Evolutionary conservation across 1,139 yeast genomes (phyloP).

Genomic region (Scheffersomyces lignicola): DNA sequence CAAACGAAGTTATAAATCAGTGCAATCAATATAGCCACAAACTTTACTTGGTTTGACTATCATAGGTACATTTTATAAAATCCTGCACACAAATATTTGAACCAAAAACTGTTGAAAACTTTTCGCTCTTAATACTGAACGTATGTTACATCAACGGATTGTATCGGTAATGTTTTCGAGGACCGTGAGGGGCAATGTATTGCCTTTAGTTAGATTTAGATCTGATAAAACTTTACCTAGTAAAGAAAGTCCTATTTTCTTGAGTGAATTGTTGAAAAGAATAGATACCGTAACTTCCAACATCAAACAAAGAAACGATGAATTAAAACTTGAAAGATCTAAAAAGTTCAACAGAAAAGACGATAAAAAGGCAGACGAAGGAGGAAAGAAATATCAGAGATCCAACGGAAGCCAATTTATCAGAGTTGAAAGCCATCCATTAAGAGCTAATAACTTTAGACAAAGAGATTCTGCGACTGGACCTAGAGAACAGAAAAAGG

Average conservation of each 20-base stretch:
- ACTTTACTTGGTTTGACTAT: no score
- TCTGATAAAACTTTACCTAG: conserved; percentile 7
- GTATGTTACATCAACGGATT: no score
- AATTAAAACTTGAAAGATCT: background rate
- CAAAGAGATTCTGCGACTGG: conserved; percentile 1
- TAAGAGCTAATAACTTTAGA: background rate
- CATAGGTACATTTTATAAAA: no score
- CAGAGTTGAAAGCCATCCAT: conserved; percentile 1
- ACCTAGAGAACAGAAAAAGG: conserved; percentile 5
- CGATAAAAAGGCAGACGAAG: background rate
- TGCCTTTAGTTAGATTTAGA: conserved; percentile 9
- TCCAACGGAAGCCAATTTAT: background rate
- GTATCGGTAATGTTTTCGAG: conserved; percentile 2
- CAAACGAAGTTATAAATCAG: no score
- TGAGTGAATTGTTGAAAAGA: conserved; percentile 35
- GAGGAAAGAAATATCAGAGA: conserved; percentile 6
- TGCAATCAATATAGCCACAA: no score
- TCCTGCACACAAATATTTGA: no score
- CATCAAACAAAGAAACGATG: conserved; percentile 7
- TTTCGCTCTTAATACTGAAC: no score
- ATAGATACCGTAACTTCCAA: conserved; percentile 31
- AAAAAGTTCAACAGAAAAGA: background rate
- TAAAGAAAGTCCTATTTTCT: conserved; percentile 17
- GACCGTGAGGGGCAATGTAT: conserved; percentile 6
- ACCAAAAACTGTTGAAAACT: no score